Base-by-base conservation (phyloP, 371 early-diverging fungal genomes). In the Mucor lusitanicus region DNA sequence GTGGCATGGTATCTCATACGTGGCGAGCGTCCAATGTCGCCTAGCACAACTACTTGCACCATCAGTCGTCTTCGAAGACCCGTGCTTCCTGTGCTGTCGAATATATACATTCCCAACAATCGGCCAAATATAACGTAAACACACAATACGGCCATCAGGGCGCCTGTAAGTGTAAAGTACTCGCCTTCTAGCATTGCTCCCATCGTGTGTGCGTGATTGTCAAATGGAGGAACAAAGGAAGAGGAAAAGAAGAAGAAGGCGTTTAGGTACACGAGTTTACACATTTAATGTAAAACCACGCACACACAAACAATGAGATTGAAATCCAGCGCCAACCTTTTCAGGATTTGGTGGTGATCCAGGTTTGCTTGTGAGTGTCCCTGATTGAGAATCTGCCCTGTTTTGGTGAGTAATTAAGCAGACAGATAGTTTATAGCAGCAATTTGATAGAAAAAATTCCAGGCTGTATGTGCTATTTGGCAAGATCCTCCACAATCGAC, bases 1-100 rank as follows among this genome's bases (percentile, higher is more conserved):
- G 88, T 71, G n/a, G 95, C 95, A 73, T 98, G 99, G 68, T 93
- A 90, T 63, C 92, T 86, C 92, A 96, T 97, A n/a, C 98, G 91
- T 12, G 99, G 97, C n/a, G 95, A 95, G 63, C 92, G 88, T 6
- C 95, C 96, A 70, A 97, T 86, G 73, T 97, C 98, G 3, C 96
- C 97, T 35, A 96, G 79, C 3, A 97, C 97, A 12, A 96, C 83
- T 19, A 96, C 83, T 42, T 85, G 84, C 6, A 88, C 88, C 30
- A 78, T 67, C 0, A 77, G 61, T 21, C 71, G 69, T 48, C 69
- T 70, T 23, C 80, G 74, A 19, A 71, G 19, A 2, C 71, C 65
- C 1, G 69, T 63, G 2, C 50, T 42, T 4, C 72, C 73, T 3
- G 75, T 59, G 0, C 28, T 60, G 11, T 78, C 79, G 64, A 81